These are phyloP conservation scores for Cadophora malorum DNA, from an alignment of 2,329 filamentous ascomycete genomes.

Conservation along the genomic window DNA sequence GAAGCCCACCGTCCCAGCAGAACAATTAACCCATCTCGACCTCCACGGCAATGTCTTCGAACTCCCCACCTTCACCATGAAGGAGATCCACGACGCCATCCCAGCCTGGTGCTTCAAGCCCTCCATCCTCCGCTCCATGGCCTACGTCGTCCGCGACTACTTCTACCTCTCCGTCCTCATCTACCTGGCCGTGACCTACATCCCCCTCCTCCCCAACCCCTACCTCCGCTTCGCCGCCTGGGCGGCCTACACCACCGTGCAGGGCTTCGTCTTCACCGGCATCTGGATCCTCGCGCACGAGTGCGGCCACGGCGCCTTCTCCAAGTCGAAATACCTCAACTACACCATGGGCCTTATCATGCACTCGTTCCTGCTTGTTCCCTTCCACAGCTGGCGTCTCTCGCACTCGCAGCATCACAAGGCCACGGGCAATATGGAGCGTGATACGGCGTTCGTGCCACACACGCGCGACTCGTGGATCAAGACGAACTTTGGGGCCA, in stretches of 20 bases:
- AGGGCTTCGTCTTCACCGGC: slow-evolving; percentile 72
- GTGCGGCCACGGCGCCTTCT: slow-evolving; percentile 75
- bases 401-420: slow-evolving; percentile 74
- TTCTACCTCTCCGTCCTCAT: slow-evolving; percentile 55
- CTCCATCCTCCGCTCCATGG: slow-evolving; percentile 58
- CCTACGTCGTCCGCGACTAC: slow-evolving; percentile 65
- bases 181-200: slow-evolving; percentile 58
- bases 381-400: slow-evolving; percentile 77
- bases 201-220: slow-evolving; percentile 55
- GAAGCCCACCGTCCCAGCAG: slow-evolving; percentile 37
- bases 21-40: slow-evolving; percentile 47
- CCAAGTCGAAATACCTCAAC: slow-evolving; percentile 61
- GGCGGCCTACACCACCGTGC: slow-evolving; percentile 66
- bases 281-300: slow-evolving; percentile 78
- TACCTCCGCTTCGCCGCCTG: slow-evolving; percentile 56
- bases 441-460: slow-evolving; percentile 71
- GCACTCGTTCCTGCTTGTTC: slow-evolving; percentile 71
- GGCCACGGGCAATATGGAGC: slow-evolving; percentile 70
- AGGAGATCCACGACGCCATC: slow-evolving; percentile 55
- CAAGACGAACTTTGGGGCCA: slow-evolving; percentile 40
- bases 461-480: slow-evolving; percentile 48
- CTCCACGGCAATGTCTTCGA: slow-evolving; percentile 45
- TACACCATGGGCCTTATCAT: slow-evolving; percentile 68
- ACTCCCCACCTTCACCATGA: slow-evolving; percentile 46
- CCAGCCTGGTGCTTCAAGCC: slow-evolving; percentile 69